A percentile compares a stretch with the other conserved stretches of the same genome.
Conservation (phyloP, 116 monocot genomes). For the Dioscorea cayenensis region DNA sequence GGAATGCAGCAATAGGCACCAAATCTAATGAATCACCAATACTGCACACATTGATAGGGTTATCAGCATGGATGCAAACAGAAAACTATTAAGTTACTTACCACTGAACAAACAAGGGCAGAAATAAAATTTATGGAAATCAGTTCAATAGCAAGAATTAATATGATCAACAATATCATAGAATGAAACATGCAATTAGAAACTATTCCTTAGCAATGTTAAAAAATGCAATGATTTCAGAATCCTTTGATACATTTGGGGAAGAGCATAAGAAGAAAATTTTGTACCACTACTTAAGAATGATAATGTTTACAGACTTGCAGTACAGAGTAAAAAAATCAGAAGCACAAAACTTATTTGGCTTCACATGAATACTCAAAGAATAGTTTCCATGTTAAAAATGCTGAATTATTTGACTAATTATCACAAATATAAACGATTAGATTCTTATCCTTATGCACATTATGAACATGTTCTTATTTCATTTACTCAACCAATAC, state of each 20-base stretch:
- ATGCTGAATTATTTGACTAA: no score
- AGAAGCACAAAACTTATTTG: no score
- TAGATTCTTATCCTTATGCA: no score
- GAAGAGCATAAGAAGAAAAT: not conserved
- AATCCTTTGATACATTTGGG: not conserved
- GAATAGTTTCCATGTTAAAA: no score
- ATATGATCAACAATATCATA: no score
- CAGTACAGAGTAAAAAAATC: no score
- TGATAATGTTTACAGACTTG: not conserved
- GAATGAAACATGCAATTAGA: not conserved
- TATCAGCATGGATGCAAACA: not conserved
- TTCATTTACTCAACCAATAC: no score
- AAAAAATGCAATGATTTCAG: not conserved
- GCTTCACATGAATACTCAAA: no score
- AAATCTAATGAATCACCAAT: constrained; percentile 95
- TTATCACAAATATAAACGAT: no score
- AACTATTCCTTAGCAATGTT: not conserved
- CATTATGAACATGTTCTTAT: no score
- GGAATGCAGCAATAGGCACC: constrained; percentile 98
- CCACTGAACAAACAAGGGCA: not conserved
- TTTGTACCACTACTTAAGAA: not conserved
- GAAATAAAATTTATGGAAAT: not conserved
- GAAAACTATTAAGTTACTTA: not conserved
- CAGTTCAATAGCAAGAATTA: not conserved
- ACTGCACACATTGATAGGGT: constrained; percentile 27